A percentile compares a stretch with the other conserved stretches of the same genome.
Evolutionary conservation across 2,329 filamentous ascomycete genomes (phyloP).

Genomic region (Gaeumannomyces sp.): DNA sequence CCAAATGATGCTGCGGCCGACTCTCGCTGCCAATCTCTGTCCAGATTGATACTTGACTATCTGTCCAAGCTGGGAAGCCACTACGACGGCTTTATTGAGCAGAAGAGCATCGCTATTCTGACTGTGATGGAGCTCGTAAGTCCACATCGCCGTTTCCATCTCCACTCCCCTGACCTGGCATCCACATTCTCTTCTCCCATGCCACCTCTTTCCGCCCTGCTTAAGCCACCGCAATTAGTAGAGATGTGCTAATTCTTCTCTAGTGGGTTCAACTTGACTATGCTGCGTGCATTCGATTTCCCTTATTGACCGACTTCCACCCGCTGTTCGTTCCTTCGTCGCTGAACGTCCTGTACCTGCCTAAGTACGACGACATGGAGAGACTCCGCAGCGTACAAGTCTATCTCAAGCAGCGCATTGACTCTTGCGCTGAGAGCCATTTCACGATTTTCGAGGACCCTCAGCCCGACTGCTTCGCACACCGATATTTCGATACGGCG

Average conservation of each 20-base stretch:
- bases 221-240: neutral
- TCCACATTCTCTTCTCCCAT: neutral
- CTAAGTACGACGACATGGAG: slow-evolving; percentile 38
- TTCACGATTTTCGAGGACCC: slow-evolving; percentile 44
- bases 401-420: slow-evolving; percentile 37
- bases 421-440: slow-evolving; percentile 13
- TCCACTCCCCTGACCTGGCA: no score
- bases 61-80: slow-evolving; percentile 24
- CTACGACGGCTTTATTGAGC: slow-evolving; percentile 39
- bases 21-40: slow-evolving; percentile 20
- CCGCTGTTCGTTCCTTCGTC: slow-evolving; percentile 43
- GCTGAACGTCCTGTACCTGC: slow-evolving; percentile 50
- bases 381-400: slow-evolving; percentile 43
- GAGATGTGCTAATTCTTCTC: neutral
- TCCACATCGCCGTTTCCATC: neutral
- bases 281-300: slow-evolving; percentile 32
- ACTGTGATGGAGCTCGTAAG: slow-evolving; percentile 41
- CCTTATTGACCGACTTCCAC: slow-evolving; percentile 43
- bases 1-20: slow-evolving; percentile 8
- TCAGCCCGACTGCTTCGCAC: slow-evolving; percentile 35
- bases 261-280: slow-evolving; percentile 51
- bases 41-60: slow-evolving; percentile 28
- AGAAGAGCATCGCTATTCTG: slow-evolving; percentile 47
- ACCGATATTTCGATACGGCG: slow-evolving; percentile 35
- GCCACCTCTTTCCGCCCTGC: neutral